phyloP scores from a whole-genome alignment of 2,329 filamentous ascomycete species.

The Coniosporium uncinatum region DNA sequence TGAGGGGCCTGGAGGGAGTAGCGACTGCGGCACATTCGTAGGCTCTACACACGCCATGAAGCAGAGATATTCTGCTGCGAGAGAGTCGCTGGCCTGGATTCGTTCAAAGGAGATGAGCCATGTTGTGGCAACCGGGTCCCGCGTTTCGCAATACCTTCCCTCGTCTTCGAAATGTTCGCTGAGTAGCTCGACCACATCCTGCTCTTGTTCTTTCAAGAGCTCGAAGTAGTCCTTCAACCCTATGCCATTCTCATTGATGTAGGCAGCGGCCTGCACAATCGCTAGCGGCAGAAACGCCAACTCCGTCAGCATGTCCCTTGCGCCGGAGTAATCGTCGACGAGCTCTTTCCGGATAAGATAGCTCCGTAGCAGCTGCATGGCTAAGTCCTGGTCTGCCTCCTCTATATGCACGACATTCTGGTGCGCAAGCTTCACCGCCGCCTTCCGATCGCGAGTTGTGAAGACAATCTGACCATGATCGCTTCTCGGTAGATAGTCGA shows the following conservation, averaged over 20 bases:
- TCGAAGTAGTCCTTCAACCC: conserved; percentile 7
- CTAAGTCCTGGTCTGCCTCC: conserved; percentile 21
- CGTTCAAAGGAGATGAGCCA: conserved; percentile 29
- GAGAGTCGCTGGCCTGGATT: conserved; percentile 17
- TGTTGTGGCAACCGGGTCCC: conserved; percentile 25
- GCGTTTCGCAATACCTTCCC: conserved; percentile 6
- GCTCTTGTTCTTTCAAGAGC: conserved; percentile 15
- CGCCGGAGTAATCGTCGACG: neutral
- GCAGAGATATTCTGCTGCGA: conserved; percentile 1
- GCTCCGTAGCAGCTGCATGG: conserved; percentile 14
- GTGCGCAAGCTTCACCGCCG: conserved; percentile 16
- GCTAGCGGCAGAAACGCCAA: conserved; percentile 2
- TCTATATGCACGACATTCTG: conserved; percentile 19
- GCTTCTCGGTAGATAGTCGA: conserved; percentile 17
- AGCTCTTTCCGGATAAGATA: neutral
- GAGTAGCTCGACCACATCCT: conserved; percentile 19
- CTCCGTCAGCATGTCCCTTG: conserved; percentile 5
- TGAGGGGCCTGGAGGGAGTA: conserved; percentile 10
- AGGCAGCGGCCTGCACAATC: conserved; percentile 14
- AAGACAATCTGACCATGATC: conserved; percentile 25
- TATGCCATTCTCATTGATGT: conserved; percentile 20
- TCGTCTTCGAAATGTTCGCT: conserved; percentile 23
- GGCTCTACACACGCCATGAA: conserved; percentile 4
- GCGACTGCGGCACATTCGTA: conserved; percentile 12
- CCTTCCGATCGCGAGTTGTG: conserved; percentile 28